Evolutionary conservation across 2,329 filamentous ascomycete species (phyloP), one percentile per base, ranked within the genome.

Genomic region (Scleromitrula shiraiana): DNA sequence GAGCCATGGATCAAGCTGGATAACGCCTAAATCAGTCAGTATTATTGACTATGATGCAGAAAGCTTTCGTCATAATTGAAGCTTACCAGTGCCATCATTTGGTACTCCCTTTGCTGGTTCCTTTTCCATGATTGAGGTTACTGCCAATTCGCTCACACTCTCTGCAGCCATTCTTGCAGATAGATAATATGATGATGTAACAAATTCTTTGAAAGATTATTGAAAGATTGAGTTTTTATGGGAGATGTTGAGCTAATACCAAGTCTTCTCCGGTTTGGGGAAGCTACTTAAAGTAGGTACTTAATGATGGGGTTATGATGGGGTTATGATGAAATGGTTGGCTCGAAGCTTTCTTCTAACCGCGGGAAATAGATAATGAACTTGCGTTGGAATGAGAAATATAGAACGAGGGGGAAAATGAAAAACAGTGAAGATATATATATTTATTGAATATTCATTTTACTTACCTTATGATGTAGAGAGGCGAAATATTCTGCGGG

Each of bases 1-100:
- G 46, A 98, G 80, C 79, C 84, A 97, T 38, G 90, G 88, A 64
- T 98, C 93, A 50, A 97, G 76, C 65, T 86, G 72, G 56, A 94
- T 69, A 44, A 96, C 89, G 59, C 91, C 93, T 95, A 63, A 37
- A 3, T 33, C 29, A 41, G 51, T 59, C 42, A 58, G 53, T 45
- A 55, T 12, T 53, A n/a, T n/a, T n/a, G n/a, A n/a, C n/a, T n/a
- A n/a, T n/a, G n/a, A n/a, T n/a, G n/a, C n/a, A n/a, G n/a, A n/a
- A n/a, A n/a, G n/a, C n/a, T 9, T 49, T 30, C 40, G 24, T 39
- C 19, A 22, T 23, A 15, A 35, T 32, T n/a, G 9, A 43, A 26
- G 56, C 70, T 56, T 67, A 88, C 85, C 85, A 51, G 85, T 88
- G 65, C 84, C 84, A 62, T 89, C 85, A 42, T 75, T 79, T 42